phyloP scores from a whole-genome alignment of 2,329 filamentous ascomycete species.

The Sporothrix pseudoabietina region DNA sequence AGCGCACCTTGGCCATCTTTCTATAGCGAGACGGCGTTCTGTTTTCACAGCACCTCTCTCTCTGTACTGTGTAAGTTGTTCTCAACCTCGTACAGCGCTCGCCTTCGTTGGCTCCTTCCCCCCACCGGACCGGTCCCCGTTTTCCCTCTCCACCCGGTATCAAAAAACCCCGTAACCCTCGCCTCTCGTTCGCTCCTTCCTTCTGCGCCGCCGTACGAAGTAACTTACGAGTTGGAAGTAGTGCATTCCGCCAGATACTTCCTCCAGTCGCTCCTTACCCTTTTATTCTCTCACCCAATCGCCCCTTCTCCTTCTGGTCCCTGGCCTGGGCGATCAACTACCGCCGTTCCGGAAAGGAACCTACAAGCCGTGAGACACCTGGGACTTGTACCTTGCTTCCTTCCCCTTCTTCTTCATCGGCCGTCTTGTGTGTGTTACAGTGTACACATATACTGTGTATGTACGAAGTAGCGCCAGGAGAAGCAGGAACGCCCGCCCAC shows the following conservation, averaged over 20 bases:
- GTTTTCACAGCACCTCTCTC: background rate
- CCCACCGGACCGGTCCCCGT: slow-evolving; percentile 18
- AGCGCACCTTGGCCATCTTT: slow-evolving; percentile 6
- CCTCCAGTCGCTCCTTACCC: background rate
- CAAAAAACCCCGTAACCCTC: background rate
- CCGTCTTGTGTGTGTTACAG: background rate
- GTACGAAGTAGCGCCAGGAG: background rate
- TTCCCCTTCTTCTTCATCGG: background rate
- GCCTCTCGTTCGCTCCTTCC: slow-evolving; percentile 8
- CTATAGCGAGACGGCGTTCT: slow-evolving; percentile 12
- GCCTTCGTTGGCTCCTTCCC: slow-evolving; percentile 1
- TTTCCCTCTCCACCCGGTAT: slow-evolving; percentile 19
- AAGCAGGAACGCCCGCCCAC: slow-evolving; percentile 22
- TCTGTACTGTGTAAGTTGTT: background rate
- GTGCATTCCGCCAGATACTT: background rate
- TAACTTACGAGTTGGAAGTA: background rate
- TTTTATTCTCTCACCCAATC: slow-evolving; percentile 5
- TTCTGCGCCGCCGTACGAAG: slow-evolving; percentile 1
- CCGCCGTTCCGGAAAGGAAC: background rate
- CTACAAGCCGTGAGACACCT: background rate
- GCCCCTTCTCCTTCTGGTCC: slow-evolving; percentile 13
- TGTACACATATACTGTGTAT: too few species aligned
- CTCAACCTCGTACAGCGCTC: background rate
- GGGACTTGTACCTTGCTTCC: background rate
- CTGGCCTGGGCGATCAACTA: slow-evolving; percentile 12